A percentile compares a stretch with the other conserved stretches of the same genome.
These are phyloP conservation scores for Crithidia fasciculata DNA, from an alignment of 208 protist genomes.

Conservation along the genomic window DNA sequence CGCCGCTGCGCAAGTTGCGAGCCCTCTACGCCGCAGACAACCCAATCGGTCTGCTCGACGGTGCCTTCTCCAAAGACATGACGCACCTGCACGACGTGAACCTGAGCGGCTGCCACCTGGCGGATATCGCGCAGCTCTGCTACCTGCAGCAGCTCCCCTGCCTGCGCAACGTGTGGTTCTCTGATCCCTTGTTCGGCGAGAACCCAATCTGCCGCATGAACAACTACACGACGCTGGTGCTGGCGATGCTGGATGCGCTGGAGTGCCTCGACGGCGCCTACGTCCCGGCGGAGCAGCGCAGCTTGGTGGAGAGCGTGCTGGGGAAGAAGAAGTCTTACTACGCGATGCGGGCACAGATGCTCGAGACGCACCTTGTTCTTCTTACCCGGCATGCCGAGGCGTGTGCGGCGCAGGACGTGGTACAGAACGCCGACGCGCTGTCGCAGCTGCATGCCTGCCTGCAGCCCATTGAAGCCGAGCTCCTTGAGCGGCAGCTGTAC, in stretches of 20 bases:
- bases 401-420: constrained; percentile 20
- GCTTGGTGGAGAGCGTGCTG: constrained; percentile 85
- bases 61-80: constrained; percentile 54
- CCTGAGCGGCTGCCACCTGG: constrained; percentile 86
- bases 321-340: constrained; percentile 96
- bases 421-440: constrained; percentile 34
- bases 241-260: constrained; percentile 75
- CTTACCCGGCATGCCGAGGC: constrained; percentile 39
- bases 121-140: constrained; percentile 87
- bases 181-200: constrained; percentile 92
- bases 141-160: constrained; percentile 69
- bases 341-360: constrained; percentile 91
- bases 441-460: constrained; percentile 35
- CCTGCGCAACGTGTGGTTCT: constrained; percentile 79
- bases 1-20: constrained; percentile 65
- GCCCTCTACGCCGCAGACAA: constrained; percentile 85
- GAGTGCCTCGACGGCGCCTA: constrained; percentile 79
- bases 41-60: constrained; percentile 59
- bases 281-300: constrained; percentile 83
- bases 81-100: constrained; percentile 88
- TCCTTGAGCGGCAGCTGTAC: constrained; percentile 46
- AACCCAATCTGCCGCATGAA: constrained; percentile 92
- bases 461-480: constrained; percentile 37
- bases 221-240: constrained; percentile 94
- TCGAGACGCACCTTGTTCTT: constrained; percentile 84